Evolutionary conservation across 2,329 filamentous ascomycete genomes (phyloP), one percentile per base, ranked within the genome.

Genomic region (Trichoderma arundinaceum): DNA sequence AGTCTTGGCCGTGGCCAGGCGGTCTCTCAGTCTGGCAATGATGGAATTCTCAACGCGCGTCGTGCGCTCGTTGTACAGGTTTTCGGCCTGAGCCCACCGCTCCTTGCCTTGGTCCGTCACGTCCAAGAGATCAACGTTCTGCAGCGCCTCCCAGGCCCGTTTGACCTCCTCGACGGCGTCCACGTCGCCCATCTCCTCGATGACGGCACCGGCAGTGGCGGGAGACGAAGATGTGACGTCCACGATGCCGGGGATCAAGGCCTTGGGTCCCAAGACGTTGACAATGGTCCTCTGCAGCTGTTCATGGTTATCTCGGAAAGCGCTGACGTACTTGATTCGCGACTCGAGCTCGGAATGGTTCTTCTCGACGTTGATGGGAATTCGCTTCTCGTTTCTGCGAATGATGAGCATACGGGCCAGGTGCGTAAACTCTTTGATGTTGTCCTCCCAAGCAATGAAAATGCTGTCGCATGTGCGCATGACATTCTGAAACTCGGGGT

Each of bases 21-120:
- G 91, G 78, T 99, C 95, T 73, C 95, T 87, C 38, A 99, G 84
- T 62, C 93, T 87, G 39, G 95, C 93, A 76, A 99, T 99, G 77
- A 99, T 99, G 3, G 95, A 97, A 79, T 99, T 99, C 77, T 99
- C 95, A 4, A 99, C 95, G 67, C 95, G 88, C 17, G 95, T 94
- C 9, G 96, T 99, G 44, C 96, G 90, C 77, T 99, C 96, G 71
- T 97, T 98, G 83, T 99, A 99, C 44, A 92, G 90, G 71, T 94
- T 92, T 79, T 99, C 95, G 15, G 94, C 95, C 72, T 94, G 90
- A 44, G 93, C 92, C 92, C 96, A 99, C 67, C 90, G 85, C 68
- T 93, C 88, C 39, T 95, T 98, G 59, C 95, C 95, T 77, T 96
- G 92, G 0, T 88, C 85, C 5, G 94, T 92, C 5, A 97, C 93